Conservation (phyloP, 2,329 filamentous ascomycete genomes). For the Fusarium poae region DNA sequence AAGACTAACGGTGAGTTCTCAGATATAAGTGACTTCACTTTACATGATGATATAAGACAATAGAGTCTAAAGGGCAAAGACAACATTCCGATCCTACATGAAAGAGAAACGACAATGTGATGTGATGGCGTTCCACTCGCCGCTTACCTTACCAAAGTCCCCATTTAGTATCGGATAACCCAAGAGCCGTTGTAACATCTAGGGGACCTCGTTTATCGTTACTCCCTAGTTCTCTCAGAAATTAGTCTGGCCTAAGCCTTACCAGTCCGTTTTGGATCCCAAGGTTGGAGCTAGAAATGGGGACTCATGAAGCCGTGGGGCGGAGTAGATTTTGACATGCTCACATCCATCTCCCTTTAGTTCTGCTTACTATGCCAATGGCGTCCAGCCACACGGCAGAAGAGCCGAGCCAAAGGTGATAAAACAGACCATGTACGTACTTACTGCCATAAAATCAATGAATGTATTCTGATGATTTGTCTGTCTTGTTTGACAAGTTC, state of each 20-base stretch:
- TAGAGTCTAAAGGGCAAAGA: not conserved
- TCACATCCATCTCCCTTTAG: not conserved
- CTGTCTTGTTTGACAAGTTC: not conserved
- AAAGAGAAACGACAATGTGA: not conserved
- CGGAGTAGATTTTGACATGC: conserved; percentile 5
- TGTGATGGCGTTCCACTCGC: not conserved
- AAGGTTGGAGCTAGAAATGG: not conserved
- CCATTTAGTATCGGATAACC: conserved; percentile 22
- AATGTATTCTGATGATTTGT: not conserved
- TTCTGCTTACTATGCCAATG: conserved; percentile 6
- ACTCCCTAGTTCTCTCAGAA: not conserved
- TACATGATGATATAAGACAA: not conserved
- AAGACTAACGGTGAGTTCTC: not conserved
- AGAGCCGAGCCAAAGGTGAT: conserved; percentile 17
- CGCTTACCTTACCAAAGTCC: conserved; percentile 16
- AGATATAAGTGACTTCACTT: not conserved
- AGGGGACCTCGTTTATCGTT: not conserved
- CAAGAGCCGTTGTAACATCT: not conserved
- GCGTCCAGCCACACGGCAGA: conserved; percentile 28
- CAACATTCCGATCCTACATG: not conserved
- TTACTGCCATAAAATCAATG: not conserved
- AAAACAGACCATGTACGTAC: not conserved
- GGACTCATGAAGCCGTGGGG: conserved; percentile 4
- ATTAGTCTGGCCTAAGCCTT: conserved; percentile 28
- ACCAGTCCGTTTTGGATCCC: not conserved